phyloP scores from a whole-genome alignment of 2,329 filamentous ascomycete species.

The Teratosphaeria gauchensis region DNA sequence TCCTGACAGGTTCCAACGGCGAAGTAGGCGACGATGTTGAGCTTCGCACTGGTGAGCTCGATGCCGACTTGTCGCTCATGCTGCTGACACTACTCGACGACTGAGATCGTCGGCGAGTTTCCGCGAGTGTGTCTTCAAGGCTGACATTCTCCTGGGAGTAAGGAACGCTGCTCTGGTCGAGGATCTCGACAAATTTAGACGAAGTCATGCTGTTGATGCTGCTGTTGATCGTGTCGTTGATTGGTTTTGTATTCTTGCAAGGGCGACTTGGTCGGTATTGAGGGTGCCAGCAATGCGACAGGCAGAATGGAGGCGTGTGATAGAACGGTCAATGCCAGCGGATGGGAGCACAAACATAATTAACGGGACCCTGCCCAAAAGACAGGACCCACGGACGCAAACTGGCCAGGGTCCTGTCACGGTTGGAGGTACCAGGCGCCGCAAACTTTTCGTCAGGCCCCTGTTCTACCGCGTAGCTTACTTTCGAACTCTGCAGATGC shows the following conservation, averaged over 20 bases:
- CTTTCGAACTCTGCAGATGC: background rate
- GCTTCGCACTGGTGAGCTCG: background rate
- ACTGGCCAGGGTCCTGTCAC: background rate
- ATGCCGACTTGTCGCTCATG: background rate
- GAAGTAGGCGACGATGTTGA: background rate
- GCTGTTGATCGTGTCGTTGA: background rate
- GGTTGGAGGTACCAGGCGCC: background rate
- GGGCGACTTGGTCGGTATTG: background rate
- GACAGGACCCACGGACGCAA: background rate
- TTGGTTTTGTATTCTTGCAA: background rate
- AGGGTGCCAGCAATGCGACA: background rate
- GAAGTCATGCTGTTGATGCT: background rate
- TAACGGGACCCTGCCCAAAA: background rate
- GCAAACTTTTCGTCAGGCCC: background rate
- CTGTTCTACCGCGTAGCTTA: background rate
- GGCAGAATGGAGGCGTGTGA: background rate
- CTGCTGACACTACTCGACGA: constrained; percentile 2
- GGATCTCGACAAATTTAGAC: constrained; percentile 27
- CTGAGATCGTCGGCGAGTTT: constrained; percentile 13
- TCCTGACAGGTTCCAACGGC: background rate
- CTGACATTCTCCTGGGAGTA: constrained; percentile 26
- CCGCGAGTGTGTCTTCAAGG: constrained; percentile 26
- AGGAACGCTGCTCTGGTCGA: constrained; percentile 21
- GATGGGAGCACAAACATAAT: background rate
- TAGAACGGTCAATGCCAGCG: background rate